phyloP scores from a whole-genome alignment of 495 filamentous ascomycete species.

The Talaromyces wortmannii region DNA sequence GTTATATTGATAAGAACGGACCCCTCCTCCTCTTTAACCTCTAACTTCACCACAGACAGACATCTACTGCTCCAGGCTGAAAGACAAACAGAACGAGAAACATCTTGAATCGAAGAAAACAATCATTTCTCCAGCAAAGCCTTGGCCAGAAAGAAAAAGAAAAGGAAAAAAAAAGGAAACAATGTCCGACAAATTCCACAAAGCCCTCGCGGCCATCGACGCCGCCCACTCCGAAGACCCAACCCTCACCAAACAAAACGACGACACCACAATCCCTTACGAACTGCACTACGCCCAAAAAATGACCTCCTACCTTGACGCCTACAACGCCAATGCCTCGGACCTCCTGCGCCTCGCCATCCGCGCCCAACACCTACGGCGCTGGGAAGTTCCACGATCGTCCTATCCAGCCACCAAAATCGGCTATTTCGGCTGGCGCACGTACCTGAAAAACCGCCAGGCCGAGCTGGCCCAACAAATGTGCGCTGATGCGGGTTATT shows the following conservation, averaged over 20 bases:
- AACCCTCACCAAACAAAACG: constrained; percentile 21
- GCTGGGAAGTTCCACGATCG: constrained; percentile 71
- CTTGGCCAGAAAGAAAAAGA: background rate
- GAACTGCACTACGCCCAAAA: constrained; percentile 75
- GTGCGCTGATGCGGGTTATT: constrained; percentile 44
- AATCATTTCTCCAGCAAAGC: no score
- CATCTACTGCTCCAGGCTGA: no score
- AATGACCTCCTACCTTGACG: constrained; percentile 64
- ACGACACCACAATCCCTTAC: constrained; percentile 41
- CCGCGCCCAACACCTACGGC: constrained; percentile 73
- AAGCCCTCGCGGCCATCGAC: constrained; percentile 60
- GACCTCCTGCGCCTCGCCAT: constrained; percentile 63
- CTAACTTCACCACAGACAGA: no score
- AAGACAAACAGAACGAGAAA: no score
- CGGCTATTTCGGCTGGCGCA: constrained; percentile 73
- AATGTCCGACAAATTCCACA: constrained; percentile 25
- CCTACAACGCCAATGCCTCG: constrained; percentile 47
- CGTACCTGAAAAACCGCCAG: constrained; percentile 61
- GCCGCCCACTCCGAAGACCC: constrained; percentile 67
- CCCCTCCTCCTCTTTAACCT: no score
- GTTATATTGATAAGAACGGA: no score
- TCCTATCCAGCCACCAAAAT: constrained; percentile 61
- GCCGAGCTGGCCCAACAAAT: constrained; percentile 52
- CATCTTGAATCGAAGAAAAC: no score
- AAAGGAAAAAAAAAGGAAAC: background rate